Percentiles rank a stretch among this genome's conserved stretches.
Evolutionary conservation across 2,329 filamentous ascomycete genomes (phyloP).

Genomic region (Orbilia blumenaviensis): DNA sequence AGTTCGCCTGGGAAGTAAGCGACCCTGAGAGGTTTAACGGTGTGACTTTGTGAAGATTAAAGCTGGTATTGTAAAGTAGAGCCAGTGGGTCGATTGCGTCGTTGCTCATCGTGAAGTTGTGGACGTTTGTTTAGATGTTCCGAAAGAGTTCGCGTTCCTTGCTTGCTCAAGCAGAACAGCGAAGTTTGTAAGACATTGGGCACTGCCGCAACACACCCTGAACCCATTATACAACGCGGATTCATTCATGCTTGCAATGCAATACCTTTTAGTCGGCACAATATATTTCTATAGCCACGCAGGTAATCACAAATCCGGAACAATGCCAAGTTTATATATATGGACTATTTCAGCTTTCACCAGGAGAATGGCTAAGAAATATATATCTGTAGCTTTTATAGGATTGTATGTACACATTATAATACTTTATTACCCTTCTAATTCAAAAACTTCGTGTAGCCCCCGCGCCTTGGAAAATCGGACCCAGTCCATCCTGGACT

Average conservation of each 20-base stretch:
- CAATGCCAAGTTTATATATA: no score
- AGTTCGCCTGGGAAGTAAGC: slow-evolving; percentile 16
- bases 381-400: no score
- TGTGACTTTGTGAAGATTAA: slow-evolving; percentile 45
- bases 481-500: slow-evolving; percentile 45
- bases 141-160: not conserved
- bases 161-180: not conserved
- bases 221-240: slow-evolving; percentile 24
- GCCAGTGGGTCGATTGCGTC: slow-evolving; percentile 18
- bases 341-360: no score
- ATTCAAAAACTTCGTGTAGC: slow-evolving; percentile 33
- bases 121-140: slow-evolving; percentile 5
- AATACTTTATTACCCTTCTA: slow-evolving; percentile 6
- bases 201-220: slow-evolving; percentile 28
- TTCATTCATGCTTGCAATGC: not conserved
- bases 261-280: no score
- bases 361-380: no score
- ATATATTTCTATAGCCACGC: no score
- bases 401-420: not conserved
- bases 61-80: slow-evolving; percentile 36
- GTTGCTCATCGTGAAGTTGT: slow-evolving; percentile 24
- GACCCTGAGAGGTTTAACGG: slow-evolving; percentile 24
- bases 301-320: no score
- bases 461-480: slow-evolving; percentile 33
- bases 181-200: slow-evolving; percentile 27